Conservation (phyloP, 805 yeast genomes). For the Lipomyces sp. region DNA sequence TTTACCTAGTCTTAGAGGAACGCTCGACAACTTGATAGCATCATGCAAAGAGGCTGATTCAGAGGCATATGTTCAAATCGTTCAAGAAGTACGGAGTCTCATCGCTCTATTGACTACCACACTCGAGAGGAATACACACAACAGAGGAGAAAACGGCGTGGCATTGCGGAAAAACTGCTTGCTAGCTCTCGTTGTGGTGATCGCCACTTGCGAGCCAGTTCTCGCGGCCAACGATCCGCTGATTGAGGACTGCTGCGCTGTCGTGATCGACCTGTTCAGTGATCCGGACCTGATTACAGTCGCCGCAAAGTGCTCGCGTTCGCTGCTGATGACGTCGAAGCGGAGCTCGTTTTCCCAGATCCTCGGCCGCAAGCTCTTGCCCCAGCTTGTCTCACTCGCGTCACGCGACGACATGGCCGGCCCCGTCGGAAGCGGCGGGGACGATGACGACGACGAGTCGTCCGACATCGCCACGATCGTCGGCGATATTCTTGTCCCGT, state of each 20-base stretch:
- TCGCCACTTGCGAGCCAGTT: constrained; percentile 43
- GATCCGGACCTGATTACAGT: constrained; percentile 42
- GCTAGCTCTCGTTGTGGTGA: constrained; percentile 46
- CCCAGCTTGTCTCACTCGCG: constrained; percentile 42
- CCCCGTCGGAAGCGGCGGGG: constrained; percentile 35
- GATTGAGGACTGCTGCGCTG: constrained; percentile 37
- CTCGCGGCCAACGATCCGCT: constrained; percentile 41
- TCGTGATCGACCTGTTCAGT: constrained; percentile 40
- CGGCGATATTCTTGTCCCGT: constrained; percentile 51
- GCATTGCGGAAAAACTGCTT: constrained; percentile 38
- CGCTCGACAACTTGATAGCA: constrained; percentile 38
- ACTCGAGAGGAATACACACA: constrained; percentile 16
- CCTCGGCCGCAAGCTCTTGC: constrained; percentile 47
- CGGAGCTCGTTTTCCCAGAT: constrained; percentile 38
- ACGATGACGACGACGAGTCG: constrained; percentile 28
- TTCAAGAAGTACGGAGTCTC: constrained; percentile 30
- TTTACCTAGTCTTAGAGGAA: constrained; percentile 50
- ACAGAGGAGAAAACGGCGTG: constrained; percentile 19
- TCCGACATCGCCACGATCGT: constrained; percentile 34
- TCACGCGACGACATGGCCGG: constrained; percentile 28
- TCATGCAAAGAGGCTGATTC: constrained; percentile 21
- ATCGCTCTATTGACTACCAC: constrained; percentile 17
- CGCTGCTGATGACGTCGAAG: constrained; percentile 46
- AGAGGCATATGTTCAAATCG: constrained; percentile 22
- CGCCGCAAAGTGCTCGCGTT: constrained; percentile 60